Evolutionary conservation across 495 filamentous ascomycete species (phyloP).

Genomic region (Staphylotrichum longicolle): DNA sequence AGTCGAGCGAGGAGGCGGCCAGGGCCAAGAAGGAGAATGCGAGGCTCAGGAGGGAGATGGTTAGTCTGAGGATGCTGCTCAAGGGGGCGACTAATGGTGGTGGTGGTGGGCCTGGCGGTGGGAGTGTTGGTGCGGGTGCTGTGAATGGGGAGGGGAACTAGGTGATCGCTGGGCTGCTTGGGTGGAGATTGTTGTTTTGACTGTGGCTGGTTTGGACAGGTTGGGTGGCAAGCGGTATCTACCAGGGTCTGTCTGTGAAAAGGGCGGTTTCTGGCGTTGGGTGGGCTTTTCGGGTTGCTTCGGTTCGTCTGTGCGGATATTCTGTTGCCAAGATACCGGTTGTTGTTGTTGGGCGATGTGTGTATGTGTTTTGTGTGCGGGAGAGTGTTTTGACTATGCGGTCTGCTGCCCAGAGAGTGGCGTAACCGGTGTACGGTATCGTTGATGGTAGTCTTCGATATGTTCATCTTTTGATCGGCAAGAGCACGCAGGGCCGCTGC

Average conservation of each 20-base stretch:
- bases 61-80: slow-evolving; percentile 47
- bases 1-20: slow-evolving; percentile 64
- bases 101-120: background rate
- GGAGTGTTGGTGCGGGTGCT: background rate
- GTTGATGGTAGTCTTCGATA: background rate
- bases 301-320: slow-evolving; percentile 4
- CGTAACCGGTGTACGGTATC: slow-evolving; percentile 10
- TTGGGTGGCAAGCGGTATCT: background rate
- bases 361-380: no score
- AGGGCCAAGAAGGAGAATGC: slow-evolving; percentile 78
- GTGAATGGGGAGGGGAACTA: slow-evolving; percentile 14
- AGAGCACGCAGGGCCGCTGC: slow-evolving; percentile 2
- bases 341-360: background rate
- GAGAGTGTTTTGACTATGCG: slow-evolving; percentile 1
- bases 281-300: background rate
- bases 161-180: slow-evolving; percentile 10
- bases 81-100: slow-evolving; percentile 34
- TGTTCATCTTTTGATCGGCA: slow-evolving; percentile 3
- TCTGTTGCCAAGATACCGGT: background rate
- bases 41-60: slow-evolving; percentile 51
- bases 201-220: background rate
- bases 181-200: slow-evolving; percentile 5
- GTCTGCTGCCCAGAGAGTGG: background rate
- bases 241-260: no score
- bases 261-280: background rate